These are phyloP conservation scores for Clonostachys rosea DNA, from an alignment of 2,329 filamentous ascomycete species.

Conservation along the genomic window DNA sequence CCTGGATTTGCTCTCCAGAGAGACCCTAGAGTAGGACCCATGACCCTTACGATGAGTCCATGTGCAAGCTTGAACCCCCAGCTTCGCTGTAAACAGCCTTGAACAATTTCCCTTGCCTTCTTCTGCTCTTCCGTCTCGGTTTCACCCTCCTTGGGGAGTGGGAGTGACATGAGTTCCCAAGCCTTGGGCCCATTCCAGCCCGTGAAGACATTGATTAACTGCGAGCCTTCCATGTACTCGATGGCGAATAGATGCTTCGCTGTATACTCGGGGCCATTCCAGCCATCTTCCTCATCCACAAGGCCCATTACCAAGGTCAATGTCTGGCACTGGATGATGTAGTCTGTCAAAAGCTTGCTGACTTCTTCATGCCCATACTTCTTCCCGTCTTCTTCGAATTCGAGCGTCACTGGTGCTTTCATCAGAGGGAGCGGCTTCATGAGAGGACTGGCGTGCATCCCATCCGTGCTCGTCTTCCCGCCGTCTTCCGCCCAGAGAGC, in stretches of 20 bases:
- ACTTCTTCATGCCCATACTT: conserved; percentile 28
- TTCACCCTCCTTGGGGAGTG: conserved; percentile 25
- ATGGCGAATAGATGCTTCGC: conserved; percentile 42
- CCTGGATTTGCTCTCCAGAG: conserved; percentile 45
- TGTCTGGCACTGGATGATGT: conserved; percentile 52
- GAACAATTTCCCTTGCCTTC: conserved; percentile 43
- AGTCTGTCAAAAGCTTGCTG: conserved; percentile 43
- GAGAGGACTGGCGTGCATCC: conserved; percentile 42
- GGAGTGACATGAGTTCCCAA: conserved; percentile 40
- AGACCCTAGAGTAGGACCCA: conserved; percentile 44
- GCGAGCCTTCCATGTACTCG: conserved; percentile 42
- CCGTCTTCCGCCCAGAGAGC: conserved; percentile 38
- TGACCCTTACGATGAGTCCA: conserved; percentile 43
- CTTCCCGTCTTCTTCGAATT: conserved; percentile 13
- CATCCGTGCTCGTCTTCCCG: conserved; percentile 42
- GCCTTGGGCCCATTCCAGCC: conserved; percentile 42
- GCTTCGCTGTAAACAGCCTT: conserved; percentile 40
- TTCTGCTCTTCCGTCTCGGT: conserved; percentile 31
- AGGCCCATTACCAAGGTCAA: conserved; percentile 46
- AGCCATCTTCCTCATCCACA: conserved; percentile 41
- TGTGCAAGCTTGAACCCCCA: conserved; percentile 53
- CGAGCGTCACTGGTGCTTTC: conserved; percentile 6
- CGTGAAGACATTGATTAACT: conserved; percentile 48
- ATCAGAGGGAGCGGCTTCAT: conserved; percentile 36
- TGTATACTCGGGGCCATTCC: conserved; percentile 49